Evolutionary conservation across 2,329 filamentous ascomycete genomes (phyloP), one percentile per base, ranked within the genome.

Genomic region (Decorospora gaudefroyi): DNA sequence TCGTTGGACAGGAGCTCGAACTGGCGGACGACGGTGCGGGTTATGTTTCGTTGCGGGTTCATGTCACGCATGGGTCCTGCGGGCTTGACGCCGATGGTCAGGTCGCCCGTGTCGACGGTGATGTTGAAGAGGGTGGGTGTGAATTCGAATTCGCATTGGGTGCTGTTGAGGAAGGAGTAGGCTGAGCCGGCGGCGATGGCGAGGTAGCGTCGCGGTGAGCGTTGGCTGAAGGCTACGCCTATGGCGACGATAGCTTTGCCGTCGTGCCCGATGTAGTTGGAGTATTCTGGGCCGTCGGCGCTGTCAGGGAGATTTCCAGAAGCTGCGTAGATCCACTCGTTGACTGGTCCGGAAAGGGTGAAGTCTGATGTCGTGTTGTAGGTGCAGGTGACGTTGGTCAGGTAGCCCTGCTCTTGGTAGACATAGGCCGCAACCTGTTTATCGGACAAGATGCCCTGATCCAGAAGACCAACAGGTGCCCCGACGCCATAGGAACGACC

Each of bases 401-500:
- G 17, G 29, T 71, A 72, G 11, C 69, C 68, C 16, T 49, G 22
- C 35, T 74, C 70, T 33, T 67, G 52, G 25, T 66, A 73, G 7
- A 48, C 43, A 46, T 71, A 73, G 8, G 53, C 52, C 3, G 53
- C 57, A 10, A 51, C 55, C 17, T 57, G 52, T 7, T 10, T 39
- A 26, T 56, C 51, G 12, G 53, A 51, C 8, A 42, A 33, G 4
- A 64, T 59, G 3, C 23, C 15, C 7, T 46, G 34, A 28, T 64
- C 61, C 28, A 50, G 55, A 4, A 64, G 46, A 9, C 59, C 58
- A 6, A 71, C 62, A n/a, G 74, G 67, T 32, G 71, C 70, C 41
- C 72, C 73, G 13, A 74, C 71, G 55, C 72, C 73, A 55, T 74
- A 74, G 1, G 72, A 69, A 54, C 74, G 69, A 31, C 59, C 59